Evolutionary conservation across 192 early-diverging fungal species (phyloP), one percentile per base, ranked within the genome.

Genomic region (Piromyces sp.): DNA sequence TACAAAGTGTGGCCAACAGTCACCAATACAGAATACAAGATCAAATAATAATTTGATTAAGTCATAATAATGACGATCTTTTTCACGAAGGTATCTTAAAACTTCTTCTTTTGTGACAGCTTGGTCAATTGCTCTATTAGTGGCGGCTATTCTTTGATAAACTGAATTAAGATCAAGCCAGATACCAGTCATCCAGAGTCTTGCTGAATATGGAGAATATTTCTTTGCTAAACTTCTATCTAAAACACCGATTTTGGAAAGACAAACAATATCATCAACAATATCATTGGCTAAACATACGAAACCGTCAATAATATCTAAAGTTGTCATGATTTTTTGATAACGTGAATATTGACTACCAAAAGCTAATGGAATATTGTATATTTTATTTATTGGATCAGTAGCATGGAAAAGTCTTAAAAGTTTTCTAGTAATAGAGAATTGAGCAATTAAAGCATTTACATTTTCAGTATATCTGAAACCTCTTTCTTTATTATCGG

Each of bases 381-480:
- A 79, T 22, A 94, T 84, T 13, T 91, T 87, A 30, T 88, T 81
- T 68, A 92, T 79, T 13, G 95, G 93, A 28, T 91, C 93, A 30
- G 95, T 84, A 79, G 87, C 89, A 85, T 94, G 92, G 51, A 86
- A 87, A 30, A 94, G 85, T n/a, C 95, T 88, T 30, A 96, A 85
- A 26, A 94, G 86, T 82, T 94, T 94, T 29, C 95, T 89, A 1
- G 93, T 90, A 31, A 88, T 89, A 14, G 93, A 94, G 40, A 96
- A 90, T 79, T 94, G 88, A 19, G 91, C 89, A n/a, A 92, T 87
- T 13, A 93, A 82, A 38, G 22, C 22, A n/a, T 68, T 68, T 3
- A 68, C 22, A 68, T 68, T 68, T n/a, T 68, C 51, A 68, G 51
- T 68, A 68, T 68, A 68, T 38, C n/a, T 17, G 11, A 38, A 38